A percentile compares a stretch with the other conserved stretches of the same genome.
Evolutionary conservation across 2,329 filamentous ascomycete species (phyloP).

Genomic region (Exophiala alcalophila): DNA sequence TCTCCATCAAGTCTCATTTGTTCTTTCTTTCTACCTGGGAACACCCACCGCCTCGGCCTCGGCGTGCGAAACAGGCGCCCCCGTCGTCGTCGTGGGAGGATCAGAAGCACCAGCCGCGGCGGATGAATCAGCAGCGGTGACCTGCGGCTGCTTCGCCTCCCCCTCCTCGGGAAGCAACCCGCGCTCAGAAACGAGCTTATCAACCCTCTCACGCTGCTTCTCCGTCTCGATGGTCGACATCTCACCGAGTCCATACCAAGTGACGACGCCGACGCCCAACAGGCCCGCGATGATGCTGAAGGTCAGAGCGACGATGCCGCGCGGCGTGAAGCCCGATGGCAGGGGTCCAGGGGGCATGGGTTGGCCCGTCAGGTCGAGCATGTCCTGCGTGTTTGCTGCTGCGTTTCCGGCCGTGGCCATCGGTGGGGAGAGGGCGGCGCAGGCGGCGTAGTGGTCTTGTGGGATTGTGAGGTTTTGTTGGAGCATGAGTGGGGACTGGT

Average conservation of each 20-base stretch:
- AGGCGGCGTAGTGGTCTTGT: conserved; percentile 27
- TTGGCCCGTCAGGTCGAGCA: conserved; percentile 62
- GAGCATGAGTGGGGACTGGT: conserved; percentile 53
- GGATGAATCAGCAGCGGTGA: too few relatives aligned
- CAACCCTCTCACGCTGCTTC: conserved; percentile 4
- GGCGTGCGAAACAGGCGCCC: too few relatives aligned
- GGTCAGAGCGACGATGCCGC: conserved; percentile 70
- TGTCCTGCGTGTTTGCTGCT: conserved; percentile 64
- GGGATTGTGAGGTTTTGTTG: conserved; percentile 52
- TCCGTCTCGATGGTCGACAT: conserved; percentile 19
- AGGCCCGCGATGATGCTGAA: conserved; percentile 69
- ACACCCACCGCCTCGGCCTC: too few relatives aligned
- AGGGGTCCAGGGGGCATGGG: conserved; percentile 55
- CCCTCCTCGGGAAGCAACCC: too few relatives aligned
- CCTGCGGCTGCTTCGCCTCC: too few relatives aligned
- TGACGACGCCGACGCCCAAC: conserved; percentile 64
- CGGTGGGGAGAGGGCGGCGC: conserved; percentile 46
- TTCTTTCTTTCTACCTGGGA: too few relatives aligned
- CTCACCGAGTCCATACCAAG: conserved; percentile 56
- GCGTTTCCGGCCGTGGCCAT: conserved; percentile 62
- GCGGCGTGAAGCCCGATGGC: conserved; percentile 66
- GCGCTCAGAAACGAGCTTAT: neutral
- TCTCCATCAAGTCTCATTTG: too few relatives aligned
- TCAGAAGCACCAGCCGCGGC: too few relatives aligned
- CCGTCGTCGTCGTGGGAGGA: too few relatives aligned